phyloP scores from a whole-genome alignment of 495 filamentous ascomycete species.

The Penicillium roqueforti region DNA sequence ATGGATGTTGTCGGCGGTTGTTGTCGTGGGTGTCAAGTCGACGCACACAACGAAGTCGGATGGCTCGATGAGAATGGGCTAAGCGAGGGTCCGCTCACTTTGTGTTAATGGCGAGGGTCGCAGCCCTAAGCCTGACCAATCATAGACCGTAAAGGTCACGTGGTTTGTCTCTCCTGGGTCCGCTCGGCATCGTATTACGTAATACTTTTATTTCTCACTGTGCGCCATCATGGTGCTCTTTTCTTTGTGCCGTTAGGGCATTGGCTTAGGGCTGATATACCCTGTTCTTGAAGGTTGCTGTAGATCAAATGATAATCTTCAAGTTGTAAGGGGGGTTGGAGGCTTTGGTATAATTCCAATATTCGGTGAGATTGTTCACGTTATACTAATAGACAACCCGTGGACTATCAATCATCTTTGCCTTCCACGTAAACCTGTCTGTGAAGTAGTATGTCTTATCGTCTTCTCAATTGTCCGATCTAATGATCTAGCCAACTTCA shows the following conservation, averaged over 20 bases:
- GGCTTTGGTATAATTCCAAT: neutral
- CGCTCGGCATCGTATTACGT: neutral
- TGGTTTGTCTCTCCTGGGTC: conserved; percentile 2
- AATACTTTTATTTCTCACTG: conserved; percentile 8
- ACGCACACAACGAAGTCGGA: conserved; percentile 47
- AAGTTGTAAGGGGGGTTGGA: neutral
- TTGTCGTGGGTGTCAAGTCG: conserved; percentile 47
- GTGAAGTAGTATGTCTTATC: neutral
- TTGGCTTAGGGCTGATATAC: conserved; percentile 22
- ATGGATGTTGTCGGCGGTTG: conserved; percentile 49
- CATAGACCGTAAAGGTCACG: conserved; percentile 17
- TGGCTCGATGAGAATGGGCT: conserved; percentile 39
- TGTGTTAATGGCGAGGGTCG: conserved; percentile 39
- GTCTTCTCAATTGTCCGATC: conserved; percentile 1
- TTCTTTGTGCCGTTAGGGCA: conserved; percentile 18
- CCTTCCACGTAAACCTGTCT: neutral
- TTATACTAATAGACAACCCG: neutral
- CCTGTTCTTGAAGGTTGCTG: conserved; percentile 19
- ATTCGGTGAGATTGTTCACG: neutral
- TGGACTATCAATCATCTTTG: too few species aligned
- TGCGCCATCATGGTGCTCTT: conserved; percentile 2
- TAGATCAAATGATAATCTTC: neutral
- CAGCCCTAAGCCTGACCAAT: conserved; percentile 40
- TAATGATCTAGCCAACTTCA: conserved; percentile 5
- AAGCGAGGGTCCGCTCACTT: conserved; percentile 36